phyloP scores from a whole-genome alignment of 2,329 filamentous ascomycete species.

The Neurospora crassa region DNA sequence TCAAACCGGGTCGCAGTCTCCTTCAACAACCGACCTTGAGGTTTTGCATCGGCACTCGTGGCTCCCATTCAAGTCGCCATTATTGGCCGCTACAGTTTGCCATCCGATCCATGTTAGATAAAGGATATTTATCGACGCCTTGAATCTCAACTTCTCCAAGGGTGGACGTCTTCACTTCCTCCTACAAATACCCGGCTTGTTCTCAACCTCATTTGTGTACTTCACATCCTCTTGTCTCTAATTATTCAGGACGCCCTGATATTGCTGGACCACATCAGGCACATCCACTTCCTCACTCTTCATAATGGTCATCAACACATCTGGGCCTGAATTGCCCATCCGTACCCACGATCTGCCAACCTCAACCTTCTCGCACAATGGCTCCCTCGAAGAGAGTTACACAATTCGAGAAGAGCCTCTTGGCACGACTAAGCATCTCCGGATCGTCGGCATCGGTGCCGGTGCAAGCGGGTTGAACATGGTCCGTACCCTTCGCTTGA shows the following conservation, averaged over 20 bases:
- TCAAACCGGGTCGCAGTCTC: neutral
- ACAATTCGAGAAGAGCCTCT: constrained; percentile 27
- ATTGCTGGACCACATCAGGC: neutral
- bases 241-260: neutral
- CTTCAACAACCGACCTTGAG: neutral
- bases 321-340: neutral
- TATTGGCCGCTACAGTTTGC: neutral
- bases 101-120: neutral
- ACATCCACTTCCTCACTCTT: neutral
- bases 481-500: constrained; percentile 33
- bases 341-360: neutral
- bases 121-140: neutral
- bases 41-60: neutral
- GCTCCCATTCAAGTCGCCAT: neutral
- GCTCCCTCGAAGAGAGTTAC: constrained; percentile 20
- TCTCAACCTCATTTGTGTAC: neutral
- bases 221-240: neutral
- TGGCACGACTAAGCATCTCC: constrained; percentile 30
- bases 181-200: neutral
- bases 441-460: constrained; percentile 35
- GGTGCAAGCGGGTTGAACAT: constrained; percentile 36
- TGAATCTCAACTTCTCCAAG: neutral
- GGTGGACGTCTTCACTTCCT: neutral
- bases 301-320: constrained; percentile 11
- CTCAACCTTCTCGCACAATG: constrained; percentile 1